These are phyloP conservation scores for Peltaster fructicola DNA, from an alignment of 2,329 filamentous ascomycete species.

Conservation along the genomic window DNA sequence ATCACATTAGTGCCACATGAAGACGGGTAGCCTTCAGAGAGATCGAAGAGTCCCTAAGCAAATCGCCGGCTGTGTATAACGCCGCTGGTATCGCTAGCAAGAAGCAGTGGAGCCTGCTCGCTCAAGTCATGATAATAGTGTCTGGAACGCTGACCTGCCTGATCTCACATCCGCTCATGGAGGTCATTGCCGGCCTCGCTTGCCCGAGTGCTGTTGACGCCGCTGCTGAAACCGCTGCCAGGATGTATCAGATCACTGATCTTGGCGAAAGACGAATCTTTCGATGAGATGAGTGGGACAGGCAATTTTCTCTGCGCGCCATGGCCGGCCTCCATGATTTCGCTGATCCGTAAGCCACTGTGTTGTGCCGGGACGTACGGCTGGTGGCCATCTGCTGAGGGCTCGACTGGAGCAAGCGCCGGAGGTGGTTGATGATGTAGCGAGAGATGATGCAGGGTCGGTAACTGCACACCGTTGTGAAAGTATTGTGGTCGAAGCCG, in stretches of 20 bases:
- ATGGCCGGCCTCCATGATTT: slow-evolving; percentile 82
- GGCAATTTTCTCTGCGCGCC: slow-evolving; percentile 80
- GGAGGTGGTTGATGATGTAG: slow-evolving; percentile 40
- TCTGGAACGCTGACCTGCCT: no score
- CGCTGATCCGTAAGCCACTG: slow-evolving; percentile 63
- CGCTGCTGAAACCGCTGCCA: slow-evolving; percentile 54
- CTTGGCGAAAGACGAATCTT: slow-evolving; percentile 31
- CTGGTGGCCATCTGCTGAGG: slow-evolving; percentile 40
- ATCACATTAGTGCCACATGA: no score
- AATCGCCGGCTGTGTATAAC: no score
- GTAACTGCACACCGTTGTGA: slow-evolving; percentile 58
- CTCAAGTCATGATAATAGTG: no score
- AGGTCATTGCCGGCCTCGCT: slow-evolving; percentile 19
- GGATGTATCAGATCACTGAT: slow-evolving; percentile 66
- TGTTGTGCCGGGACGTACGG: slow-evolving; percentile 38
- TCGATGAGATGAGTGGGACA: slow-evolving; percentile 60
- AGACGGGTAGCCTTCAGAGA: no score
- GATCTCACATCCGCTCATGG: slow-evolving; percentile 11
- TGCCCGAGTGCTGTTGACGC: slow-evolving; percentile 14
- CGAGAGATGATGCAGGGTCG: slow-evolving; percentile 61
- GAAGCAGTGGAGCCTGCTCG: no score
- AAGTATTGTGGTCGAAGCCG: slow-evolving; percentile 62
- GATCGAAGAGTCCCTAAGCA: no score
- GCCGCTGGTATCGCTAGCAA: no score
- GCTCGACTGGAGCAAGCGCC: slow-evolving; percentile 54